Conservation (phyloP, 1,284 basidiomycete genomes). For the Singerocomus inundabilis region DNA sequence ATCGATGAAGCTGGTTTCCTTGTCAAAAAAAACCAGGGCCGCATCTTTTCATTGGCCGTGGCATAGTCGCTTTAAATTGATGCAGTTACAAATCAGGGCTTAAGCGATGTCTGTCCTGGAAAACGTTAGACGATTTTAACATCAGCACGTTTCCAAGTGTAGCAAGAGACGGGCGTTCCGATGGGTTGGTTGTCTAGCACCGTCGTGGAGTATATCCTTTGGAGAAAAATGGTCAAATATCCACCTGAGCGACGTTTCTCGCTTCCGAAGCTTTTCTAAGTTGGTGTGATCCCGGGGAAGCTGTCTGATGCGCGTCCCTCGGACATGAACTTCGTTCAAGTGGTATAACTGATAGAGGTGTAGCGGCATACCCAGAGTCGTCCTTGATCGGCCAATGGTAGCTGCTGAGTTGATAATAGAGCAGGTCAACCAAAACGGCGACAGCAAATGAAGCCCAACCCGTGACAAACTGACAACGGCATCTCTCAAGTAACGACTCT, state of each 20-base stretch:
- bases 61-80: slow-evolving; percentile 3
- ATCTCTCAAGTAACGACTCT: background rate
- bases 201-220: background rate
- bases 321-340: slow-evolving; percentile 3
- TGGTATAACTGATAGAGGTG: background rate
- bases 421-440: background rate
- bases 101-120: background rate
- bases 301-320: background rate
- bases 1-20: slow-evolving; percentile 1
- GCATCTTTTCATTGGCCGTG: background rate
- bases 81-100: background rate
- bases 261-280: slow-evolving; percentile 7
- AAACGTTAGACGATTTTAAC: slow-evolving; percentile 4
- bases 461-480: slow-evolving; percentile 1
- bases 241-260: background rate
- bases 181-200: background rate
- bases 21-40: background rate
- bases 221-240: too few species aligned
- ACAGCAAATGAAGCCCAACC: background rate
- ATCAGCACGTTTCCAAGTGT: background rate
- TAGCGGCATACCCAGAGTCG: background rate
- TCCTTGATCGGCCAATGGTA: slow-evolving; percentile 3
- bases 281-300: background rate
- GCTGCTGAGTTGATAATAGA: background rate
- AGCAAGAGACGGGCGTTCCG: background rate